Base-by-base conservation (phyloP, 345 rosid species). In the Sapria himalayana region DNA sequence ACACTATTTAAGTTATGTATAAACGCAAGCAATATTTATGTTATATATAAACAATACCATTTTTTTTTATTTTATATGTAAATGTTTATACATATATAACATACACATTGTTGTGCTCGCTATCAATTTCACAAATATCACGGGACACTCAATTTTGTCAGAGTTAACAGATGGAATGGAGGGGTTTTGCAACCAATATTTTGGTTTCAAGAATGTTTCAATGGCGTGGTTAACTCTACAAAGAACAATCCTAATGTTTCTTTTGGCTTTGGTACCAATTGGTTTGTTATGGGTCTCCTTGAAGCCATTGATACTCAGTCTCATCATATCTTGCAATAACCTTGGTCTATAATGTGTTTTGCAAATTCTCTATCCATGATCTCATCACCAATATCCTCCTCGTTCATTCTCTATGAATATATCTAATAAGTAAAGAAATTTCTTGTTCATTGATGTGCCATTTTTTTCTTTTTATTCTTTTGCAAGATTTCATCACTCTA, bases 111-210 rank as follows among this genome's bases (percentile, higher is more conserved):
- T 54, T 9, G 81, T 92, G 2, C 58, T 86, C 24, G 92, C 97
- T 22, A 61, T 81, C 10, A 92, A 94, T 14, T 78, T 86, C 73
- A 73, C 92, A 39, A 86, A 86, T 67, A 75, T 86, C 48, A 81
- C 85, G 4, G 97, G 97, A 37, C 78, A 86, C 52, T 81, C 97
- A 0, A 78, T 86, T 38, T 63, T 86, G 5, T 78, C 89, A 0
- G 97, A 94, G 20, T 60, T 86, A 2, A 89, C 97, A 20, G 64
- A 59, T 62, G 94, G 97, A 24, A 81, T 86, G 94, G 97, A 86
- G 52, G 79, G 94, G 10, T 57, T 86, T 4, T 81, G 94, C 12
- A 64, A 89, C 47, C 97, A 86, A 56, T 86, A 86, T 33, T 62
- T 73, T 22, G 97, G 97, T 15, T 81, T 92, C 4, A 72, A 54